These are phyloP conservation scores for Aaosphaeria pasadenensis DNA, from an alignment of 2,329 filamentous ascomycete species.

Conservation along the genomic window DNA sequence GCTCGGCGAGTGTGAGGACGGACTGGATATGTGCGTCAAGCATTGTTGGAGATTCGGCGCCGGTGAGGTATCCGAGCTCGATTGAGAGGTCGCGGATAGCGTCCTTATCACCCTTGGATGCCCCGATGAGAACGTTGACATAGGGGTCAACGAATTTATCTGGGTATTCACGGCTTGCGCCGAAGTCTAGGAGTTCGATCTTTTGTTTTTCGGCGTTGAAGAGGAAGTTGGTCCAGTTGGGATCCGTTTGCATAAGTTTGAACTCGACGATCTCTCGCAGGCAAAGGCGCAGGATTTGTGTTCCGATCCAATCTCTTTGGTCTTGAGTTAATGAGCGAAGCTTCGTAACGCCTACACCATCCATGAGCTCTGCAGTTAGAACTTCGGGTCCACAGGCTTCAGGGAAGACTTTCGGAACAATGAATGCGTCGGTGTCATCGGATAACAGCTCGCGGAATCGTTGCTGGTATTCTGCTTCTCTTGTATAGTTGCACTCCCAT, in stretches of 20 bases:
- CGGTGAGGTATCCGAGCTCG: slow-evolving; percentile 85
- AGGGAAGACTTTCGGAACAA: slow-evolving; percentile 72
- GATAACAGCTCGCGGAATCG: slow-evolving; percentile 75
- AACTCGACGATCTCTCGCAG: slow-evolving; percentile 92
- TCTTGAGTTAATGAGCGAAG: slow-evolving; percentile 71
- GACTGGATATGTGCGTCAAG: slow-evolving; percentile 85
- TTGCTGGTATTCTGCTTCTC: slow-evolving; percentile 77
- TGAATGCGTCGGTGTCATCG: slow-evolving; percentile 71
- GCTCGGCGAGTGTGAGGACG: slow-evolving; percentile 86
- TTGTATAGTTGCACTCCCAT: slow-evolving; percentile 95
- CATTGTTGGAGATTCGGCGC: slow-evolving; percentile 82
- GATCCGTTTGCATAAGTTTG: slow-evolving; percentile 98
- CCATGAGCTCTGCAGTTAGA: slow-evolving; percentile 89
- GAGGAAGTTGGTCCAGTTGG: slow-evolving; percentile 99
- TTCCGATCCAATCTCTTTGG: slow-evolving; percentile 94
- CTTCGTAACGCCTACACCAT: slow-evolving; percentile 81
- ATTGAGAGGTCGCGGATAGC: slow-evolving; percentile 67
- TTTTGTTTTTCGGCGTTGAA: slow-evolving; percentile 71
- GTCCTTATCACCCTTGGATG: slow-evolving; percentile 65
- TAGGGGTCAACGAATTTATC: slow-evolving; percentile 77
- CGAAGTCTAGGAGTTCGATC: slow-evolving; percentile 93
- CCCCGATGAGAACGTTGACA: slow-evolving; percentile 74
- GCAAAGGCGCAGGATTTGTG: slow-evolving; percentile 86
- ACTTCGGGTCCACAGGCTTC: slow-evolving; percentile 84
- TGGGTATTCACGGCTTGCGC: slow-evolving; percentile 83